Evolutionary conservation across 192 early-diverging fungal genomes (phyloP).

Genomic region (Backusella macrospora): DNA sequence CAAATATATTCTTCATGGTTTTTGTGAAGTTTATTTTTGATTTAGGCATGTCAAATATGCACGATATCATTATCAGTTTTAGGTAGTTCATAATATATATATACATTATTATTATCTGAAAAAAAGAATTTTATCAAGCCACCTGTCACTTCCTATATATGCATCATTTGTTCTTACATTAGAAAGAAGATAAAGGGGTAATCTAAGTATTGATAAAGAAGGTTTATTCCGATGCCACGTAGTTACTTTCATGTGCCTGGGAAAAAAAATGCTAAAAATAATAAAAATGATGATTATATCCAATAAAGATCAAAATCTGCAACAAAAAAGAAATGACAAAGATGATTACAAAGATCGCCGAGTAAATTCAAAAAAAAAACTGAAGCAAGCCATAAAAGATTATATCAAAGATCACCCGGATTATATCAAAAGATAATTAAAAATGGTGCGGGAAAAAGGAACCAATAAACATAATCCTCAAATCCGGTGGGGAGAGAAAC

Average conservation of each 20-base stretch:
- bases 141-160: too few species aligned
- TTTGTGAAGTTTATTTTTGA: too few species aligned
- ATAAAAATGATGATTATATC: background rate
- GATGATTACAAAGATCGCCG: too few species aligned
- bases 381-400: background rate
- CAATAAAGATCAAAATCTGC: background rate
- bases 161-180: too few species aligned
- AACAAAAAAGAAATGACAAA: background rate
- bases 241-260: background rate
- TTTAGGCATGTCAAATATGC: too few species aligned
- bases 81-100: too few species aligned
- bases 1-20: too few species aligned
- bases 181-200: background rate
- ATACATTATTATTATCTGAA: too few species aligned
- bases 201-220: slow-evolving; percentile 3
- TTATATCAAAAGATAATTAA: background rate
- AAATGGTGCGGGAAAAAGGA: background rate
- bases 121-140: too few species aligned
- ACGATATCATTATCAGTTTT: too few species aligned
- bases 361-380: too few species aligned
- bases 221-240: slow-evolving; percentile 9
- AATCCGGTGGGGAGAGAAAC: background rate
- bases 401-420: background rate
- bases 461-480: background rate
- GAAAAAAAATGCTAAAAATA: background rate